Percentiles rank a stretch among this genome's conserved stretches.
phyloP scores from a whole-genome alignment of 805 yeast species.

The Pichia scutulata region DNA sequence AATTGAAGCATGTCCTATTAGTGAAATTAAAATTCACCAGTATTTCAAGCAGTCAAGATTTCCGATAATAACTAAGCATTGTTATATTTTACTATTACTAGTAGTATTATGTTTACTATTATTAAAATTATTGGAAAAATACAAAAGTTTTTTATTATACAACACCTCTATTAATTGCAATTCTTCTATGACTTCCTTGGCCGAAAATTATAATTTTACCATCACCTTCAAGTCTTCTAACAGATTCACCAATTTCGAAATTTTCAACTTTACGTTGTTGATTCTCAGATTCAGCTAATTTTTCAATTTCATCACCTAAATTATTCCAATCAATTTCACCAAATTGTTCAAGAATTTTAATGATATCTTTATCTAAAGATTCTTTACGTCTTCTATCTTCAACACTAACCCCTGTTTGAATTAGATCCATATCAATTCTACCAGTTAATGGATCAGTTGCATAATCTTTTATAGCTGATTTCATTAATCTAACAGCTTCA shows the following conservation, averaged over 20 bases:
- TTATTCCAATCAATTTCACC: constrained; percentile 51
- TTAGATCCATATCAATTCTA: constrained; percentile 92
- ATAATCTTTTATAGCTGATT: constrained; percentile 92
- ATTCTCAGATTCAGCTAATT: constrained; percentile 11
- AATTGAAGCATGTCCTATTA: no score
- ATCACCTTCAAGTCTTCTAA: constrained; percentile 63
- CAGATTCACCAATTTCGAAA: constrained; percentile 57
- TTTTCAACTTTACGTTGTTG: constrained; percentile 54
- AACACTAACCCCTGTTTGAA: constrained; percentile 90
- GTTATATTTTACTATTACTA: no score
- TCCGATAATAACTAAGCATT: no score
- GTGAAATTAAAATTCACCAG: no score
- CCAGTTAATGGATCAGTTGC: constrained; percentile 98
- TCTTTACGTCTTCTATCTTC: constrained; percentile 75
- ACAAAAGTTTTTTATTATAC: constrained; percentile 2
- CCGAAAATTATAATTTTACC: constrained; percentile 63
- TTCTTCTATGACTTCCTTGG: constrained; percentile 60
- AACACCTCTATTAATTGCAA: constrained; percentile 27
- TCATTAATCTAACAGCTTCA: constrained; percentile 89
- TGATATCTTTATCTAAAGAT: constrained; percentile 58
- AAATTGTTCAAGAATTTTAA: constrained; percentile 43
- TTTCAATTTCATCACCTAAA: constrained; percentile 49
- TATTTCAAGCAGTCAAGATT: no score
- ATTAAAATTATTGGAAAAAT: neutral
- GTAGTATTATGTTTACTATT: no score